These are phyloP conservation scores for Naganishia cerealis DNA, from an alignment of 1,284 basidiomycete species.

Conservation along the genomic window DNA sequence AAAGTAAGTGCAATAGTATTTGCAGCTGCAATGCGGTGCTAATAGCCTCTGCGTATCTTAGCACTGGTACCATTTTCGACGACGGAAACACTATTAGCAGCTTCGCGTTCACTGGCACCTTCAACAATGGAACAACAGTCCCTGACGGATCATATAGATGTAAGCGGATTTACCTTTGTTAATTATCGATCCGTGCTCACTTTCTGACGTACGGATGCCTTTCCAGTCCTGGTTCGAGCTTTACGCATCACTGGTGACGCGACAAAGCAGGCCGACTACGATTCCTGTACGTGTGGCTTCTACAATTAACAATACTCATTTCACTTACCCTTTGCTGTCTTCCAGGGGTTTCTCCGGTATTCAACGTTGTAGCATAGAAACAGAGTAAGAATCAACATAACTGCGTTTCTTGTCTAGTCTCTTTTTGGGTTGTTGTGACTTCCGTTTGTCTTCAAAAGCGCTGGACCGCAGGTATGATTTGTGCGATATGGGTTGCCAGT, in stretches of 20 bases:
- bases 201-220: neutral
- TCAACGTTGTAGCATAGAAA: slow-evolving; percentile 17
- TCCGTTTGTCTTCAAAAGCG: too few relatives aligned
- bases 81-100: slow-evolving; percentile 55
- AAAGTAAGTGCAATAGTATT: slow-evolving; percentile 44
- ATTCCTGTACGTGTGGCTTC: slow-evolving; percentile 55
- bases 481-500: too few relatives aligned
- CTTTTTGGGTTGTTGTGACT: neutral
- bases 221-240: slow-evolving; percentile 61
- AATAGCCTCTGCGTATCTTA: slow-evolving; percentile 32
- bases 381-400: neutral
- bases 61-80: slow-evolving; percentile 38
- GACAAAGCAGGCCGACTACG: slow-evolving; percentile 60
- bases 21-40: slow-evolving; percentile 23
- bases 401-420: neutral
- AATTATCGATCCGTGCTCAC: neutral
- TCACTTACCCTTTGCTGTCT: neutral
- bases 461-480: too few relatives aligned
- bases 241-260: slow-evolving; percentile 63
- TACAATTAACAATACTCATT: neutral
- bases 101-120: slow-evolving; percentile 55
- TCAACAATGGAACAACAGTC: slow-evolving; percentile 63
- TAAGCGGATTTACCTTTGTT: slow-evolving; percentile 33
- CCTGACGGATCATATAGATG: slow-evolving; percentile 62
- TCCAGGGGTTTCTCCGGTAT: slow-evolving; percentile 20